These are phyloP conservation scores for Crithidia mellificae DNA, from an alignment of 208 protist species.

Conservation along the genomic window DNA sequence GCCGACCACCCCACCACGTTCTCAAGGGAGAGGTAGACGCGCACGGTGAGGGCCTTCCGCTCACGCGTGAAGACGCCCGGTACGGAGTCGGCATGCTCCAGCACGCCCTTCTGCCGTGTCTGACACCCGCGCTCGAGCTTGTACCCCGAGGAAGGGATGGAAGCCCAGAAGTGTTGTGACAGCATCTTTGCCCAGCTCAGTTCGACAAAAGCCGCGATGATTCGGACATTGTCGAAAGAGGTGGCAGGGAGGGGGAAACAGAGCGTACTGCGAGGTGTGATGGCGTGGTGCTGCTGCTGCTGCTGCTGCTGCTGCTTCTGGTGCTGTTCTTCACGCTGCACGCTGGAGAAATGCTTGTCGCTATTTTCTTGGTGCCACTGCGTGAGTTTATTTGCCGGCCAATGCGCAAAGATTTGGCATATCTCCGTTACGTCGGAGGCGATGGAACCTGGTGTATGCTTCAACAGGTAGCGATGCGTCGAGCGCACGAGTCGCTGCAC, in stretches of 20 bases:
- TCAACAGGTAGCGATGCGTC: not conserved
- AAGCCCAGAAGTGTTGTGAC: not conserved
- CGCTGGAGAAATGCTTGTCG: no score
- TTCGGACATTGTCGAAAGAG: no score
- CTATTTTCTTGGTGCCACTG: not conserved
- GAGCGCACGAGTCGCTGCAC: not conserved
- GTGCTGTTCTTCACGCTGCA: not conserved
- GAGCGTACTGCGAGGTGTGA: no score
- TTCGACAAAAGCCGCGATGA: no score
- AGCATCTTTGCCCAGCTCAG: not conserved
- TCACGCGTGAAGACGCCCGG: not conserved
- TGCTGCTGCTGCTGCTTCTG: no score
- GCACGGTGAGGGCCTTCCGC: not conserved
- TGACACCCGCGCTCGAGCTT: not conserved
- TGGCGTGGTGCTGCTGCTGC: no score
- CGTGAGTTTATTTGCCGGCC: not conserved
- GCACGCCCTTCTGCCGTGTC: not conserved
- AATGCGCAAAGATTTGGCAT: not conserved
- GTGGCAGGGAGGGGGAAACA: no score
- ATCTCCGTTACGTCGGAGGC: not conserved
- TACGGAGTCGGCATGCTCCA: not conserved
- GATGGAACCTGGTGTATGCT: constrained; percentile 5
- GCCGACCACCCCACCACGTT: no score
- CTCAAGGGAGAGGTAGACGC: not conserved
- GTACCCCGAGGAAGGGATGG: not conserved